These are phyloP conservation scores for Apostasia shenzhenica DNA, from an alignment of 106 monocot species.

Conservation along the genomic window DNA sequence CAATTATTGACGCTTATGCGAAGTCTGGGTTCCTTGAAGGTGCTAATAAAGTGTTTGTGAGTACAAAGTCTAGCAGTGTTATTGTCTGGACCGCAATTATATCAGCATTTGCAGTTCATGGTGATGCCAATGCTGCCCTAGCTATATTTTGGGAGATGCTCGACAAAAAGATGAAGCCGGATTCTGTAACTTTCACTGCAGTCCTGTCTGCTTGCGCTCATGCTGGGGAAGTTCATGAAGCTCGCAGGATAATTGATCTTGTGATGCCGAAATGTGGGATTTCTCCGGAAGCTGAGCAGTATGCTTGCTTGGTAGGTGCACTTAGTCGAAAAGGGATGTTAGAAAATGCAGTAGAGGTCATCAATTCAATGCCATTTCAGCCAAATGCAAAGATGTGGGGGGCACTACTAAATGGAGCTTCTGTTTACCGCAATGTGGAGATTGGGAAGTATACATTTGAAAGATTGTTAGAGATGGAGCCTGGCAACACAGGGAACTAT, in stretches of 20 bases:
- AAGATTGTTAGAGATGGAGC: constrained; percentile 29
- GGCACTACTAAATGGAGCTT: constrained; percentile 35
- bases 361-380: constrained; percentile 25
- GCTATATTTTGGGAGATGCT: constrained; percentile 34
- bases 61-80: constrained; percentile 15
- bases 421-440: constrained; percentile 26
- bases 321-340: constrained; percentile 31
- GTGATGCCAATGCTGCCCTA: constrained; percentile 26
- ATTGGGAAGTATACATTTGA: constrained; percentile 29
- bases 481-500: constrained; percentile 41
- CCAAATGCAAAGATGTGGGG: constrained; percentile 37
- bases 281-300: constrained; percentile 27
- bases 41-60: constrained; percentile 19
- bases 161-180: constrained; percentile 8
- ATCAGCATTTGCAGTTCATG: constrained; percentile 40
- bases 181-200: constrained; percentile 35
- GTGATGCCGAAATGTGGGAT: constrained; percentile 10
- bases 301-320: constrained; percentile 44
- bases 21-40: constrained; percentile 44
- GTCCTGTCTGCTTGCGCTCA: constrained; percentile 38
- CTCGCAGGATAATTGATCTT: constrained; percentile 16
- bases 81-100: constrained; percentile 55
- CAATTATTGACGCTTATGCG: constrained; percentile 40
- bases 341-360: constrained; percentile 23
- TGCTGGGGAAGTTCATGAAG: constrained; percentile 24